Evolutionary conservation across 352 stramenopile species (phyloP).

Genomic region (Pythium sukuiense): DNA sequence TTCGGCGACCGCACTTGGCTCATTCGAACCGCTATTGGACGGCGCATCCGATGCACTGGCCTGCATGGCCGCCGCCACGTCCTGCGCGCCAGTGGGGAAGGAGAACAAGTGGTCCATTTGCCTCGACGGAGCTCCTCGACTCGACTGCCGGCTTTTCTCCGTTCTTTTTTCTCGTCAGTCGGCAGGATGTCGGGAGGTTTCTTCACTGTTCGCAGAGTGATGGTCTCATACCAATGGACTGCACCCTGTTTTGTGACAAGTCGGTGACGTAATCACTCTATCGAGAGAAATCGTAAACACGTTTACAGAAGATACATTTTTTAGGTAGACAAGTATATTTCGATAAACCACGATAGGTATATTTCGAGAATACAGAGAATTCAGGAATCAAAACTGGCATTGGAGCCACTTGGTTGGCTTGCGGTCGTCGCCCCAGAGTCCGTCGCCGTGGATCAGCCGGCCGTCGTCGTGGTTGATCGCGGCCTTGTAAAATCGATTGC

Average conservation of each 20-base stretch:
- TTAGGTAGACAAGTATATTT: too few species aligned
- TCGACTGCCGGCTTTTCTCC: neutral
- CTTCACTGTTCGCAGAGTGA: constrained; percentile 24
- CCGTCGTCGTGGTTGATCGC: constrained; percentile 38
- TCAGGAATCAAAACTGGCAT: constrained; percentile 20
- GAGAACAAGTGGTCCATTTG: constrained; percentile 32
- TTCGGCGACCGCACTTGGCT: neutral
- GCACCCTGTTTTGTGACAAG: constrained; percentile 16
- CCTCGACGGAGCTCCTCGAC: too few species aligned
- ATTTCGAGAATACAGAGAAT: neutral
- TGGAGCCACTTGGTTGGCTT: constrained; percentile 33
- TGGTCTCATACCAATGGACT: constrained; percentile 1
- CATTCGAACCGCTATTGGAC: constrained; percentile 2
- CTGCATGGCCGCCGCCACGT: neutral
- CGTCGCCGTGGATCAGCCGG: constrained; percentile 29
- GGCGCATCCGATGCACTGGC: constrained; percentile 1
- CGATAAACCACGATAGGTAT: neutral
- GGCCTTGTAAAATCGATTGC: constrained; percentile 31
- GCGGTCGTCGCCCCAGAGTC: constrained; percentile 23
- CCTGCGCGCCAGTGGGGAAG: constrained; percentile 20
- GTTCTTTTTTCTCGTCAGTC: constrained; percentile 2
- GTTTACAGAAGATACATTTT: too few species aligned
- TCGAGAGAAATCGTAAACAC: neutral
- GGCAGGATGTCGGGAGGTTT: constrained; percentile 14
- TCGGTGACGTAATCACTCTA: constrained; percentile 11